Base-by-base conservation (phyloP, 148 eudicot genomes). In the Diospyros lotus region DNA sequence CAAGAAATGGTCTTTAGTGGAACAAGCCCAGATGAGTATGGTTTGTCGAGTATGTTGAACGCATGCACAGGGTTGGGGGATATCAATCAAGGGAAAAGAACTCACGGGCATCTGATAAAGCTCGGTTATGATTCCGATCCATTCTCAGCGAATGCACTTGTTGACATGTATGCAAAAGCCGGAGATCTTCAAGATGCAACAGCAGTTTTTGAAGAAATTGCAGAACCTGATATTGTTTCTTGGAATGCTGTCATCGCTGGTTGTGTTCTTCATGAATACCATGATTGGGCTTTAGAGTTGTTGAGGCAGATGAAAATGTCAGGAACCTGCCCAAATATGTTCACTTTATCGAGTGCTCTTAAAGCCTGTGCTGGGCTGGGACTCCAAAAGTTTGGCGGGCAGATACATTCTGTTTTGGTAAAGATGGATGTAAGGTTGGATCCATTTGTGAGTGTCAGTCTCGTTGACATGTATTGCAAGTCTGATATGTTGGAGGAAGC, bases 391-490 rank as follows among this genome's bases (percentile, higher is more conserved):
- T 74, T 83, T 75, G 98, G 98, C 41, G 77, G 71, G 78, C 90
- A 91, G 78, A 80, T 93, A 48, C 98, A 93, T 69, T 82, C 92
- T 6, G 73, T 74, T 55, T 77, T 91, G 80, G 72, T 86, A 66
- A 89, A 91, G 75, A 87, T 79, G 82, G 90, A 86, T 55, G 71
- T 61, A 52, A 72, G 81, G 68, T 75, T 79, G 46, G 97, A 92
- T 80, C 66, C 79, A 1, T 90, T 85, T 80, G 77, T 83, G 4
- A 76, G 80, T 68, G 90, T 86, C 69, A 92, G 92, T 40, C 85
- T 92, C 43, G 77, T 92, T 52, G 92, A 88, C 76, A 88, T 92
- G 91, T 92, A 92, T 73, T 81, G 80, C 80, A 92, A 92, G 79
- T 88, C 89, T 70, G 76, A 75, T 17, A 79, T 82, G 7, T 64